Conservation (phyloP, 768 basidiomycete genomes). For the Fistulinella prunicolor region DNA sequence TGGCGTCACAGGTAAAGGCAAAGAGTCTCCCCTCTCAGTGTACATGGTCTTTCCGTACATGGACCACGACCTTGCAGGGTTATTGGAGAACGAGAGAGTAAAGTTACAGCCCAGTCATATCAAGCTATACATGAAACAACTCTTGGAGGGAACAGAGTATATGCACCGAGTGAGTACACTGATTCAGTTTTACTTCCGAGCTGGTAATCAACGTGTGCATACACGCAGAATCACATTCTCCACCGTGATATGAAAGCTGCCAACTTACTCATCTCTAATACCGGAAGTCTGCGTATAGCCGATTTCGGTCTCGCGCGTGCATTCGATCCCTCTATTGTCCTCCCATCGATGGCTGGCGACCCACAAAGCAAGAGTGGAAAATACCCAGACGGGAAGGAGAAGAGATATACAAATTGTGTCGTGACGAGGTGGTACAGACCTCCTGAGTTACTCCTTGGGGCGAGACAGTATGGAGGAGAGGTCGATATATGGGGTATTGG, state of each 20-base stretch:
- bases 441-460: constrained; percentile 87
- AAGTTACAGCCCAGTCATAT: constrained; percentile 81
- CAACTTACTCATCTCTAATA: constrained; percentile 89
- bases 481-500: constrained; percentile 99
- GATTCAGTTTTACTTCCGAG: constrained; percentile 1
- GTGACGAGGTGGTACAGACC: constrained; percentile 95
- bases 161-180: constrained; percentile 76
- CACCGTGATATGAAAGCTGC: constrained; percentile 99
- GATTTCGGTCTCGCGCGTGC: constrained; percentile 96
- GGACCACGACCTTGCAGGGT: constrained; percentile 97
- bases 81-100: constrained; percentile 89
- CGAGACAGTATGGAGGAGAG: constrained; percentile 85
- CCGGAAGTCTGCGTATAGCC: constrained; percentile 81
- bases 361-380: constrained; percentile 23
- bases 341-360: constrained; percentile 20
- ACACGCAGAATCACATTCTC: constrained; percentile 81
- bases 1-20: constrained; percentile 42
- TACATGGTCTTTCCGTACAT: constrained; percentile 99
- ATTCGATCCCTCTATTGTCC: constrained; percentile 52
- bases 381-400: constrained; percentile 47
- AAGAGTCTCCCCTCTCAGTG: constrained; percentile 69
- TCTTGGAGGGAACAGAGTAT: constrained; percentile 94
- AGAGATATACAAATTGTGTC: constrained; percentile 92
- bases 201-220: constrained; percentile 8
- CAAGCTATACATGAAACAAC: constrained; percentile 94